Evolutionary conservation across 257 asterid genomes (phyloP), one percentile per base, ranked within the genome.

Genomic region (Capsicum chinense): DNA sequence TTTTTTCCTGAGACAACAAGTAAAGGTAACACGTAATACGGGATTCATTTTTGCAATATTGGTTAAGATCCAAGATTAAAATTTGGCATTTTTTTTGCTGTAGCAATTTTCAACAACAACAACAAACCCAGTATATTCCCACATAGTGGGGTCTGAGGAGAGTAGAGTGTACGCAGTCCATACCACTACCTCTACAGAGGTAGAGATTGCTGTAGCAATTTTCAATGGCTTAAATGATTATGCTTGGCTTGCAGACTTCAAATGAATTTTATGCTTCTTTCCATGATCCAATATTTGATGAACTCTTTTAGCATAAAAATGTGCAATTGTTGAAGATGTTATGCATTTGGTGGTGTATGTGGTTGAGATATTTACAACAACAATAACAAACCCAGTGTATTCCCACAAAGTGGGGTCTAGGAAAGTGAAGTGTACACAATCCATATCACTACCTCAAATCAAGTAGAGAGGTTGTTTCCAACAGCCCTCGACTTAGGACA

Each of bases 251-350:
- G 33, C 33, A n/a, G 35, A 59, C 66, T n/a, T 21, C 5, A 10
- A 62, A 62, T 62, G 69, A 62, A 19, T 19, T 62, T n/a, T 62
- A 62, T 62, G 69, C 69, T 19, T 62, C 69, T 62, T 62, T 6
- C 6, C 67, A 62, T 9, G 69, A 26, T 19, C 69, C 15, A 39
- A 62, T 21, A 9, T 39, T 62, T 10, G 0, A 62, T 10, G 39
- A 19, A 21, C 15, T 19, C 15, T 62, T n/a, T n/a, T 10, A 59
- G 66, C 66, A 59, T 59, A 59, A 39, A 26, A 59, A 62, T 62
- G 6, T 19, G 12, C 42, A n/a, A 7, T 11, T 60, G 67, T 60
- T 60, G 35, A n/a, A 60, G 13, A n/a, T 60, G 11, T 60, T 57
- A 7, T 60, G 64, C 35, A 60, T 33, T 60, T 60, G n/a, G 35